phyloP scores from a whole-genome alignment of 2,329 filamentous ascomycete species.

The Neofusicoccum umdonicola region DNA sequence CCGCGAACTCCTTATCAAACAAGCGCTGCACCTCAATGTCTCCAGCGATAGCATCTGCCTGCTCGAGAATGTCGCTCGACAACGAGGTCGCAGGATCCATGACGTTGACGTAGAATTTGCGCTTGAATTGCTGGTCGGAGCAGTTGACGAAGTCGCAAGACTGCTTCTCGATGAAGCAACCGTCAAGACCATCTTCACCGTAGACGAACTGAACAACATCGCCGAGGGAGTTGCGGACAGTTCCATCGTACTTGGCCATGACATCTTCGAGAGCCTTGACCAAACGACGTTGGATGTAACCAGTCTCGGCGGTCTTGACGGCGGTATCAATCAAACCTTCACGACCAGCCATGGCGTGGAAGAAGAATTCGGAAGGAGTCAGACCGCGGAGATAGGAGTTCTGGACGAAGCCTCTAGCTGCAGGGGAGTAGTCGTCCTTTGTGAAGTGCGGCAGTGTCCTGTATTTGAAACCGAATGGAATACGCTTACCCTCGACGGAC shows the following conservation, averaged over 20 bases:
- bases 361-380: constrained; percentile 96
- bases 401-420: constrained; percentile 95
- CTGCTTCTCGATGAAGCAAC: constrained; percentile 90
- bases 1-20: constrained; percentile 85
- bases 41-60: constrained; percentile 80
- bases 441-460: constrained; percentile 95
- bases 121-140: constrained; percentile 73
- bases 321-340: constrained; percentile 99
- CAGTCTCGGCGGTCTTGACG: constrained; percentile 98
- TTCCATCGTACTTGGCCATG: constrained; percentile 96
- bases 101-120: constrained; percentile 81
- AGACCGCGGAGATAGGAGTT: constrained; percentile 96
- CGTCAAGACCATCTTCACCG: constrained; percentile 94
- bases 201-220: constrained; percentile 98
- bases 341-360: constrained; percentile 99
- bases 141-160: constrained; percentile 81
- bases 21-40: constrained; percentile 84
- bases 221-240: constrained; percentile 92
- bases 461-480: constrained; percentile 99
- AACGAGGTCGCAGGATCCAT: constrained; percentile 68
- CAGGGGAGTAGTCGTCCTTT: constrained; percentile 97
- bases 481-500: constrained; percentile 96
- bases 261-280: constrained; percentile 98
- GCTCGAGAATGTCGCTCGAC: constrained; percentile 71
- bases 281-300: constrained; percentile 96